Conservation (phyloP, 176 grass and related monocot genomes). For the Cenchrus americanus region DNA sequence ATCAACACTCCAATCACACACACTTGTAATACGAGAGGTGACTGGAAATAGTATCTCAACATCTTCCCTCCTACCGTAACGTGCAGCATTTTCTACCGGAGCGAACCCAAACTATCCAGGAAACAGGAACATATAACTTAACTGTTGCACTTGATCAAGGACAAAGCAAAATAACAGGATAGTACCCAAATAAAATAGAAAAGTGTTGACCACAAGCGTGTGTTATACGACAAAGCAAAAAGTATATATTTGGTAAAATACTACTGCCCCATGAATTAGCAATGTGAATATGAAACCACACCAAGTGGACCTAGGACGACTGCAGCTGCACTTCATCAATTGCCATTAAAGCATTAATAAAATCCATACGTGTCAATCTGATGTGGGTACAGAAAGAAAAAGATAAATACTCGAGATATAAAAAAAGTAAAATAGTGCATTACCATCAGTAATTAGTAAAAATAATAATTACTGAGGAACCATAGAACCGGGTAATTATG, state of each 20-base stretch:
- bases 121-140: not conserved
- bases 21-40: slow-evolving; percentile 29
- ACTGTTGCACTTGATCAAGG: not conserved
- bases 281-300: not conserved
- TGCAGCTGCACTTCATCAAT: not conserved
- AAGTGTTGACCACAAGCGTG: not conserved
- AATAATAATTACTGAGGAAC: not conserved
- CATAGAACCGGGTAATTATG: not conserved
- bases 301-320: not conserved
- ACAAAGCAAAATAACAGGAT: not conserved
- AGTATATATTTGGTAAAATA: not conserved
- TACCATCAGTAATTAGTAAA: not conserved
- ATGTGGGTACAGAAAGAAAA: not conserved
- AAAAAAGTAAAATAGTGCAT: not conserved
- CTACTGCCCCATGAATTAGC: not conserved
- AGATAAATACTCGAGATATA: not conserved
- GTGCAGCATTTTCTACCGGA: slow-evolving; percentile 36
- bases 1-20: slow-evolving; percentile 44
- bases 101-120: slow-evolving; percentile 19
- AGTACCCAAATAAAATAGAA: not conserved
- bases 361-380: not conserved
- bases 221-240: not conserved
- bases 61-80: slow-evolving; percentile 14
- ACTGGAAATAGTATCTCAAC: slow-evolving; percentile 39
- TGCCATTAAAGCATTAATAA: not conserved